These are phyloP conservation scores for Mayamaea pseudoterrestris DNA, from an alignment of 108 stramenopile genomes.

Conservation along the genomic window DNA sequence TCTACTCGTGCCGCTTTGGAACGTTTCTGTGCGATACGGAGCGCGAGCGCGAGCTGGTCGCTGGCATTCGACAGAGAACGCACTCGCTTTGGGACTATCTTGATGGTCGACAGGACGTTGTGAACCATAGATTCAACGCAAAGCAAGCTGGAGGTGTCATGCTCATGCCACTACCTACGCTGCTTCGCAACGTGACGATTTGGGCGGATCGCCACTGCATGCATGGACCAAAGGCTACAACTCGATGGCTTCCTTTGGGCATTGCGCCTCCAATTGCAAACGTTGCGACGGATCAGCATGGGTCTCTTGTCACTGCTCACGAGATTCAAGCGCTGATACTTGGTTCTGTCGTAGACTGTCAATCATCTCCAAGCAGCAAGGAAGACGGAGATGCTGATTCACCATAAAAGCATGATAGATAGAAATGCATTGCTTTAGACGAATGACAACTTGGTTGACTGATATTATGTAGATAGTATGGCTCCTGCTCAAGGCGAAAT, in stretches of 20 bases:
- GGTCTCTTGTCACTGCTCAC: too few species aligned
- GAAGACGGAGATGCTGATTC: too few species aligned
- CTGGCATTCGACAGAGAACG: slow-evolving; percentile 70
- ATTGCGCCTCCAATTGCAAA: too few species aligned
- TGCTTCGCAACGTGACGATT: slow-evolving; percentile 64
- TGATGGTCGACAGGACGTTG: slow-evolving; percentile 32
- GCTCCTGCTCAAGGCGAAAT: too few species aligned
- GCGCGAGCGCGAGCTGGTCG: slow-evolving; percentile 67
- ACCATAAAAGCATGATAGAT: too few species aligned
- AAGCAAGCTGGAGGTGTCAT: slow-evolving; percentile 31
- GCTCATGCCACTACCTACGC: slow-evolving; percentile 65
- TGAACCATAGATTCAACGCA: slow-evolving; percentile 26
- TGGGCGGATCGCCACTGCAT: slow-evolving; percentile 67
- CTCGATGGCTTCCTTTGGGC: slow-evolving; percentile 29
- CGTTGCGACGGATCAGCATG: too few species aligned
- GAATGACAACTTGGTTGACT: too few species aligned
- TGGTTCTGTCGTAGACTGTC: too few species aligned
- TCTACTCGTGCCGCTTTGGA: slow-evolving; percentile 89
- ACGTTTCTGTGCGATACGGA: slow-evolving; percentile 89
- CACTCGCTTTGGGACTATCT: slow-evolving; percentile 79
- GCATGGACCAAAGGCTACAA: slow-evolving; percentile 52
- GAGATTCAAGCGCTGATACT: too few species aligned
- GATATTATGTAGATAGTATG: too few species aligned
- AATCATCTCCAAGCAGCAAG: too few species aligned
- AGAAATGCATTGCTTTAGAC: too few species aligned